phyloP scores from a whole-genome alignment of 768 basidiomycete species.

The Tephrocybe sp. region DNA sequence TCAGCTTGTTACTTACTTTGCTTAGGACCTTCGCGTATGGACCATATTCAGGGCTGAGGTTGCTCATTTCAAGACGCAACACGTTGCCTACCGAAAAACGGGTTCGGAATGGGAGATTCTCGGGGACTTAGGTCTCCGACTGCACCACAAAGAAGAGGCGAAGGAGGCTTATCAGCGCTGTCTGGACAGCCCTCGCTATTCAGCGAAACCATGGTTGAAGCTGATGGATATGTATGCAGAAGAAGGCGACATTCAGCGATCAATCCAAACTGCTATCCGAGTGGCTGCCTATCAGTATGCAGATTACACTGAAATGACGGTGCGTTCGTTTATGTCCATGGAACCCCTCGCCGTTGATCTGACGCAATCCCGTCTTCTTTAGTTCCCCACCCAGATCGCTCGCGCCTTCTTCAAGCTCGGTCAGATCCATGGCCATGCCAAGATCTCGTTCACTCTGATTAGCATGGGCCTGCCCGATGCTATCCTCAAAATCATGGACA shows the following conservation, averaged over 20 bases:
- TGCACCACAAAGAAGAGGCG: conserved; percentile 97
- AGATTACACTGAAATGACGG: conserved; percentile 88
- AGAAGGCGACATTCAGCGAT: conserved; percentile 90
- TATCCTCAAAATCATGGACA: conserved; percentile 91
- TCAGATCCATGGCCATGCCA: conserved; percentile 88
- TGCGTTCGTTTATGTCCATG: conserved; percentile 37
- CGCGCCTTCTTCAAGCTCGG: conserved; percentile 92
- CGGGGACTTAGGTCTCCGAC: conserved; percentile 88
- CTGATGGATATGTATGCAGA: conserved; percentile 96
- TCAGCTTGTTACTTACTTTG: conserved; percentile 7
- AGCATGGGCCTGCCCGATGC: conserved; percentile 94
- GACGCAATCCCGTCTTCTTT: conserved; percentile 8
- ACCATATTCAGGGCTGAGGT: conserved; percentile 99
- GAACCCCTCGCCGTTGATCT: background rate
- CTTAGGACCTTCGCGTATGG: conserved; percentile 92
- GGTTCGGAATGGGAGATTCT: conserved; percentile 98
- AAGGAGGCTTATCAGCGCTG: conserved; percentile 98
- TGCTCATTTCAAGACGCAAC: conserved; percentile 98
- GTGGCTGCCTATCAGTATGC: conserved; percentile 91
- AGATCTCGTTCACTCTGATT: conserved; percentile 89
- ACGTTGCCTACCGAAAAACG: conserved; percentile 96
- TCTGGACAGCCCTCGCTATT: conserved; percentile 83
- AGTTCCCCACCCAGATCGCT: conserved; percentile 92
- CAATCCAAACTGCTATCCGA: conserved; percentile 88
- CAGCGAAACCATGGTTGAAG: conserved; percentile 90